Percentiles rank a stretch among this genome's conserved stretches.
Conservation (phyloP, 1,284 basidiomycete genomes). For the Porogramme epimiltina region DNA sequence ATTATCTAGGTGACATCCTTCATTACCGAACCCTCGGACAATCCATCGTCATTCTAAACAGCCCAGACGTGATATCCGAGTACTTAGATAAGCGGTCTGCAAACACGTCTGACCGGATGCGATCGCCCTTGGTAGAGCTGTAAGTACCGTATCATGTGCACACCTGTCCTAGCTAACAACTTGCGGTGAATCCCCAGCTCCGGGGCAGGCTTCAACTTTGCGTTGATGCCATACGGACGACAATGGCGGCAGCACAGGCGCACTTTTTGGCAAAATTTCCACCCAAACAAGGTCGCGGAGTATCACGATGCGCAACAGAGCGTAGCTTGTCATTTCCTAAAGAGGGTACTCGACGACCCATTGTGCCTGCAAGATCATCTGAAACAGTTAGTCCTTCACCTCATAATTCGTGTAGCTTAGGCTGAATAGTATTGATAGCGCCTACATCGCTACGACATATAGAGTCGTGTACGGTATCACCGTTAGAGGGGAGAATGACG, state of each 20-base stretch:
- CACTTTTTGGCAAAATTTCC: conserved; percentile 4
- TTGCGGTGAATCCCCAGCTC: neutral
- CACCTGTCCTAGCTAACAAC: too few species aligned
- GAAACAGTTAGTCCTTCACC: neutral
- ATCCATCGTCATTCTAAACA: conserved; percentile 23
- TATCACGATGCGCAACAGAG: neutral
- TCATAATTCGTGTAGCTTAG: conserved; percentile 1
- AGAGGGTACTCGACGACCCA: neutral
- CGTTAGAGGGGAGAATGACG: conserved; percentile 25
- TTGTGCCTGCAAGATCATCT: too few species aligned
- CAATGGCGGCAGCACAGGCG: conserved; percentile 8
- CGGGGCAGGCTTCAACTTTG: neutral
- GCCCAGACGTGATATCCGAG: conserved; percentile 7
- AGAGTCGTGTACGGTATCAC: conserved; percentile 21
- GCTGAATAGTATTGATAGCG: too few species aligned
- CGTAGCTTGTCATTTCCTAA: neutral
- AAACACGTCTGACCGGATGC: conserved; percentile 15
- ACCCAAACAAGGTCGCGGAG: neutral
- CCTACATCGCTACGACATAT: neutral
- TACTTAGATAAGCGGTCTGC: conserved; percentile 15
- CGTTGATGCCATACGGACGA: conserved; percentile 4
- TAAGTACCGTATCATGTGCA: neutral
- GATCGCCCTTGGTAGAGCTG: neutral
- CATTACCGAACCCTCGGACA: conserved; percentile 25
- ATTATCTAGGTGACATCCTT: conserved; percentile 26